These are phyloP conservation scores for Naganishia cerealis DNA, from an alignment of 1,284 basidiomycete genomes.

Conservation along the genomic window DNA sequence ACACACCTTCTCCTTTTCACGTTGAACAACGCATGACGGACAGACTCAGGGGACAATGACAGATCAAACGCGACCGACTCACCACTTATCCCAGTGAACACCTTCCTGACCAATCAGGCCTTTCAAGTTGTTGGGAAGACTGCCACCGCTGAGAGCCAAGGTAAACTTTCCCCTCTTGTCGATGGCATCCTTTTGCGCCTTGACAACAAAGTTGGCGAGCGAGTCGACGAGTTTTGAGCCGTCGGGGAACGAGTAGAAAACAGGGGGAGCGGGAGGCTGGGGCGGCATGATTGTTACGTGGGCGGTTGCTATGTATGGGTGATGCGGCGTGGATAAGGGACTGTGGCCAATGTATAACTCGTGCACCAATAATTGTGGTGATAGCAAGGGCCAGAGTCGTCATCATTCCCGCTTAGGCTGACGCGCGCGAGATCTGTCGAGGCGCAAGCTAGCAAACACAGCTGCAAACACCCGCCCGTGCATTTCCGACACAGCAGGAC, in stretches of 20 bases:
- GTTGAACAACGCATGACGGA: not conserved
- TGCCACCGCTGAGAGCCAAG: constrained; percentile 89
- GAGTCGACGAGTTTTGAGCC: constrained; percentile 63
- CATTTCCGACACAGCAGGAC: too few relatives aligned
- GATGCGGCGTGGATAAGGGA: not conserved
- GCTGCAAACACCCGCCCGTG: too few relatives aligned
- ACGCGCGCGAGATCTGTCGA: not conserved
- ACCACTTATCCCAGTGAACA: constrained; percentile 96
- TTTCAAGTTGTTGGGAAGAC: constrained; percentile 79
- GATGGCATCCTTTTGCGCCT: constrained; percentile 87
- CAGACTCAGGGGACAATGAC: not conserved
- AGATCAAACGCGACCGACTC: constrained; percentile 43
- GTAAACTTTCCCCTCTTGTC: constrained; percentile 90
- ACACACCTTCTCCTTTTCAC: not conserved
- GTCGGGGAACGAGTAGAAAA: constrained; percentile 73
- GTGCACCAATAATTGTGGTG: too few relatives aligned
- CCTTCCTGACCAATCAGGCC: constrained; percentile 71
- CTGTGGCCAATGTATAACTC: not conserved
- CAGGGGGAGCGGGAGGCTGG: constrained; percentile 60
- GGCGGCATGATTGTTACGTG: constrained; percentile 46
- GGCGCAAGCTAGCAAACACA: not conserved
- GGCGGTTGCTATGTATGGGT: not conserved
- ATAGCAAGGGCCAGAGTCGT: not conserved
- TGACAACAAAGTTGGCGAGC: constrained; percentile 82
- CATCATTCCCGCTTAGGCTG: constrained; percentile 3